A percentile compares a stretch with the other conserved stretches of the same genome.
Evolutionary conservation across 176 grass and related monocot genomes (phyloP).

Genomic region (Cenchrus purpureus): DNA sequence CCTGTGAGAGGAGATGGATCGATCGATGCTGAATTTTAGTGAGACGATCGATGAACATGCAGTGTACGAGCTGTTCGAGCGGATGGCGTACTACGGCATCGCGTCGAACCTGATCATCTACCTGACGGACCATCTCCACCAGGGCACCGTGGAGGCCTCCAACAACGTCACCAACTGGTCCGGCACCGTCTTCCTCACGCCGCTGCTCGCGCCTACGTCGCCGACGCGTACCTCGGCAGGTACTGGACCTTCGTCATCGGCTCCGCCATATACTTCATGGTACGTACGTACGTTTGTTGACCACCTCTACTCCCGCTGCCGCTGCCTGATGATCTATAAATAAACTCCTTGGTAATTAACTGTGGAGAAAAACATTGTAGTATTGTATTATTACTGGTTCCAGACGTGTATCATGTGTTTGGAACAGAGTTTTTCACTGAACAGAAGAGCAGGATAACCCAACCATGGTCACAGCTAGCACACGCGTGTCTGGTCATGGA

Average conservation of each 20-base stretch:
- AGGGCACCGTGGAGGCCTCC: slow-evolving; percentile 73
- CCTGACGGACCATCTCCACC: slow-evolving; percentile 65
- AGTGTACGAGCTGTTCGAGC: slow-evolving; percentile 96
- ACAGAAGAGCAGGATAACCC: background rate
- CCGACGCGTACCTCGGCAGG: slow-evolving; percentile 79
- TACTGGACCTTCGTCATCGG: slow-evolving; percentile 88
- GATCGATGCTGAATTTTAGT: background rate
- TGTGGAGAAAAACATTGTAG: background rate
- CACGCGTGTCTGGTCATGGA: no score
- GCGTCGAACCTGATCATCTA: slow-evolving; percentile 77
- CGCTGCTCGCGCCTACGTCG: slow-evolving; percentile 69
- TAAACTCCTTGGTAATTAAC: background rate
- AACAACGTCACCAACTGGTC: slow-evolving; percentile 96
- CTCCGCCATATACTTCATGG: slow-evolving; percentile 73
- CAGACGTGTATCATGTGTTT: background rate
- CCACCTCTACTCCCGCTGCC: background rate
- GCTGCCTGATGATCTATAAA: background rate
- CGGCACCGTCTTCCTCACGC: slow-evolving; percentile 79
- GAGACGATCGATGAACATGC: background rate
- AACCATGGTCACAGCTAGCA: background rate
- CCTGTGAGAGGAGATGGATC: no score
- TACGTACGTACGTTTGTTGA: background rate
- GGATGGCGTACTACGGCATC: slow-evolving; percentile 91
- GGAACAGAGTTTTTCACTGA: background rate
- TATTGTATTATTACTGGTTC: background rate